Evolutionary conservation across 768 basidiomycete species (phyloP).

Genomic region (Tulasnella sp.): DNA sequence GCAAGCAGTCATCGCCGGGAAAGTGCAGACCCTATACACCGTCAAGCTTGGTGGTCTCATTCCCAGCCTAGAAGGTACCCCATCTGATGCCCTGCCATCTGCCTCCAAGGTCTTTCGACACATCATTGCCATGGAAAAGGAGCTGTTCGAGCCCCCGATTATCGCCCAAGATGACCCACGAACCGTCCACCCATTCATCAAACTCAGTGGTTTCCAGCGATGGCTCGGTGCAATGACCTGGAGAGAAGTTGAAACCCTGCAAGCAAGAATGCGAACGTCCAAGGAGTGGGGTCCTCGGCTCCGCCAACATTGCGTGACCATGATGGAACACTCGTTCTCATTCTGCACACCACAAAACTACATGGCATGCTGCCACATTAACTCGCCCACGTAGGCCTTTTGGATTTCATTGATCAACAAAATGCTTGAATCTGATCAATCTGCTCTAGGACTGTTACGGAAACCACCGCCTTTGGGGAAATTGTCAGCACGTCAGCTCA

Average conservation of each 20-base stretch:
- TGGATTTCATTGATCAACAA: not conserved
- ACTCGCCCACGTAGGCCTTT: not conserved
- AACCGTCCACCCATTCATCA: not conserved
- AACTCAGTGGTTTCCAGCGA: not conserved
- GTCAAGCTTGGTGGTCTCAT: not conserved
- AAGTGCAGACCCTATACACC: not conserved
- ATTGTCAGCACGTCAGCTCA: not conserved
- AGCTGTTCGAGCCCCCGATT: not conserved
- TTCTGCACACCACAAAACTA: not conserved
- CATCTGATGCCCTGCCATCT: not conserved
- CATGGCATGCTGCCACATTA: not conserved
- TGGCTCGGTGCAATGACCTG: not conserved
- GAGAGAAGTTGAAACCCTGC: not conserved
- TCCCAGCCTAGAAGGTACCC: not conserved
- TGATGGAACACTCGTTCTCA: not conserved
- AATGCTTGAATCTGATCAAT: not conserved
- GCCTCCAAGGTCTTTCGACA: not conserved
- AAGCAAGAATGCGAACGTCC: not conserved
- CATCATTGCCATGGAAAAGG: not conserved
- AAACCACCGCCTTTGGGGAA: not conserved
- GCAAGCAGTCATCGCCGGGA: not conserved
- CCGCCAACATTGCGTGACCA: not conserved
- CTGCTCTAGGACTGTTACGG: not conserved
- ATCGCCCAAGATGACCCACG: not conserved
- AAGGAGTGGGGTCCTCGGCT: not conserved